These are phyloP conservation scores for Juglanconis juglandina DNA, from an alignment of 2,329 filamentous ascomycete genomes.

Conservation along the genomic window DNA sequence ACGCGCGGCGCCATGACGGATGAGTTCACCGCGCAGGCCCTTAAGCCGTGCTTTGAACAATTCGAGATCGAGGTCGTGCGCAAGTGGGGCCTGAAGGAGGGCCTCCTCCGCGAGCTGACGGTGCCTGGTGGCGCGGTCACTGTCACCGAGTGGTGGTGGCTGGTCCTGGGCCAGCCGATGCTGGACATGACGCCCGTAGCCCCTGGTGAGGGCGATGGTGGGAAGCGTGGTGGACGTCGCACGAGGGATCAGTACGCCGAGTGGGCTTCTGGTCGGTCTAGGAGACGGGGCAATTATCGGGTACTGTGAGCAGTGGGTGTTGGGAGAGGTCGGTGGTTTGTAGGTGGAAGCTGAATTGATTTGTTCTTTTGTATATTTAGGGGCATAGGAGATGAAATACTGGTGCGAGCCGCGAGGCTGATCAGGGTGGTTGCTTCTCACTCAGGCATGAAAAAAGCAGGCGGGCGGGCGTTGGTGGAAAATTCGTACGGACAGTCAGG, in stretches of 20 bases:
- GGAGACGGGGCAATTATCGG: slow-evolving; percentile 12
- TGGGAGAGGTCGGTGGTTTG: background rate
- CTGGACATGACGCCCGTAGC: slow-evolving; percentile 1
- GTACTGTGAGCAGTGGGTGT: background rate
- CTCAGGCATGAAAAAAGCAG: background rate
- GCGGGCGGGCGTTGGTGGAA: background rate
- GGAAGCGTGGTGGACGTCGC: background rate
- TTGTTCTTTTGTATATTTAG: background rate
- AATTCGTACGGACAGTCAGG: background rate
- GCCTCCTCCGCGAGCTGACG: slow-evolving; percentile 44
- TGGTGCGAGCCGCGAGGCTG: background rate
- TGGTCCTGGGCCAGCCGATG: slow-evolving; percentile 43
- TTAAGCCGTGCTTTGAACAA: slow-evolving; percentile 57
- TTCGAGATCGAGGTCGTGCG: slow-evolving; percentile 61
- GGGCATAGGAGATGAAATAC: background rate
- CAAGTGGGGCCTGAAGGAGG: slow-evolving; percentile 55
- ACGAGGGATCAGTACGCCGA: slow-evolving; percentile 12
- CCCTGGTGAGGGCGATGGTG: background rate
- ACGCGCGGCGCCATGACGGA: slow-evolving; percentile 57
- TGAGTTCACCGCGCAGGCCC: slow-evolving; percentile 49
- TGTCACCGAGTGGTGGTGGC: slow-evolving; percentile 67
- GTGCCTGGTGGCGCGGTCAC: slow-evolving; percentile 24
- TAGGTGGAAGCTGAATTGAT: background rate
- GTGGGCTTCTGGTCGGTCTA: slow-evolving; percentile 6
- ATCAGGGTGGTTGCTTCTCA: background rate